Base-by-base conservation (phyloP, 768 basidiomycete genomes). In the Trametes meyenii region DNA sequence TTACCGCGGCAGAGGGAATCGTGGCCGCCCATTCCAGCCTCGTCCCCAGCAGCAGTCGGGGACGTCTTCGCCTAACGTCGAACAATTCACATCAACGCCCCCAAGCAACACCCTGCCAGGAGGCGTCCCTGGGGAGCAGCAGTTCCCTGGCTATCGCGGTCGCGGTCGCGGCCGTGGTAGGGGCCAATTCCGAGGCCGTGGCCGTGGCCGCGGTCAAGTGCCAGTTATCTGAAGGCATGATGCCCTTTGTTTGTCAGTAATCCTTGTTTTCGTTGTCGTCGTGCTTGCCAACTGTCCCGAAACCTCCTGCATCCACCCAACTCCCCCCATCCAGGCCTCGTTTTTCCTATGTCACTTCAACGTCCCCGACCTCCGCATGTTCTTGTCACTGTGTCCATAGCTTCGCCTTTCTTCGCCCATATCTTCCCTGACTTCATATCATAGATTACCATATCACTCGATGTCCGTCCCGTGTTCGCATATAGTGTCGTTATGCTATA, bases 91-190 rank as follows among this genome's bases (percentile, higher is more conserved):
- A 35, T 12, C 52, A 17, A 29, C 23, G 5, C 26, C 61, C 6
- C 40, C 55, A 33, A 50, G 14, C 19, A 11, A 35, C 3, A 48
- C 46, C 8, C 39, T 35, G 40, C 45, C 56, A 33, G 62, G 51
- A 48, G 24, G 49, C 35, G 54, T 57, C 40, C 59, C 63, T 51
- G 58, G 62, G 62, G 66, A 57, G 59, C 62, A 60, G 52, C 68
- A 68, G 26, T 69, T 36, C 17, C 24, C 29, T 23, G 54, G 43
- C 36, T 39, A 23, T 42, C 49, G 59, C 35, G 67, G 64, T n/a
- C 72, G 73, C 7, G 77, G 77, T 16, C 73, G 80, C 39, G 78
- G 81, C 12, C 72, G 77, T 29, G 78, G 78, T 7, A 71, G 77
- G 24, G 77, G 77, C n/a, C 73, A 70, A 42, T 72, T 71, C 51